Conservation (phyloP, 2,329 filamentous ascomycete species). For the Beauveria caledonica region DNA sequence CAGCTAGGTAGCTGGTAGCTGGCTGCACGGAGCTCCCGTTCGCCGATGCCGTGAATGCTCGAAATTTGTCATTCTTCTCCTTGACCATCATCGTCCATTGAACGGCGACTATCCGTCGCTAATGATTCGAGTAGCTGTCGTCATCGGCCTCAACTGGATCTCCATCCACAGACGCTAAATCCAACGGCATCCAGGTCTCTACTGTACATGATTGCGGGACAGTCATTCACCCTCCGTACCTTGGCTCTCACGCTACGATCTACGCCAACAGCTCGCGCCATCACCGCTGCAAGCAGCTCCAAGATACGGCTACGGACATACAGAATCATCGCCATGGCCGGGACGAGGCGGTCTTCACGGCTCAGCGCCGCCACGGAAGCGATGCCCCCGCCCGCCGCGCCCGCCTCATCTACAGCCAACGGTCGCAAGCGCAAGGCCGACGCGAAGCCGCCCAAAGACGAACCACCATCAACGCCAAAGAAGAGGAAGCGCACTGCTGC, state of each 20-base stretch:
- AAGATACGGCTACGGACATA: background rate
- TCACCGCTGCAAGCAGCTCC: background rate
- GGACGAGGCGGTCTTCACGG: slow-evolving; percentile 32
- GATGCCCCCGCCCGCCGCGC: slow-evolving; percentile 16
- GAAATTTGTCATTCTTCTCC: background rate
- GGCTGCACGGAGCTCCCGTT: background rate
- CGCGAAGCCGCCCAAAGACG: background rate
- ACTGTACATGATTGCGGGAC: background rate
- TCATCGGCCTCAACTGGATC: background rate
- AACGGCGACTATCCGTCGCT: background rate
- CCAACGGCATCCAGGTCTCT: background rate
- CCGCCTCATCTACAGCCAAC: slow-evolving; percentile 12
- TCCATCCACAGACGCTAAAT: background rate
- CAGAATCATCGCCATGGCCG: slow-evolving; percentile 20
- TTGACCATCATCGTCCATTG: background rate
- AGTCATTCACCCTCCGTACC: background rate
- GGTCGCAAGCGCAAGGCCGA: slow-evolving; percentile 28
- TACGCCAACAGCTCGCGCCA: background rate
- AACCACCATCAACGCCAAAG: slow-evolving; percentile 22
- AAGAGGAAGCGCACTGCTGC: slow-evolving; percentile 22
- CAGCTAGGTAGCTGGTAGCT: background rate
- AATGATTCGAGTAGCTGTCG: background rate
- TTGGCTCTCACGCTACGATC: background rate
- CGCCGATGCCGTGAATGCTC: background rate
- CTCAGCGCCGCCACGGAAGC: slow-evolving; percentile 26